Conservation (phyloP, 106 monocot species). For the Dendrobium chrysotoxum region DNA sequence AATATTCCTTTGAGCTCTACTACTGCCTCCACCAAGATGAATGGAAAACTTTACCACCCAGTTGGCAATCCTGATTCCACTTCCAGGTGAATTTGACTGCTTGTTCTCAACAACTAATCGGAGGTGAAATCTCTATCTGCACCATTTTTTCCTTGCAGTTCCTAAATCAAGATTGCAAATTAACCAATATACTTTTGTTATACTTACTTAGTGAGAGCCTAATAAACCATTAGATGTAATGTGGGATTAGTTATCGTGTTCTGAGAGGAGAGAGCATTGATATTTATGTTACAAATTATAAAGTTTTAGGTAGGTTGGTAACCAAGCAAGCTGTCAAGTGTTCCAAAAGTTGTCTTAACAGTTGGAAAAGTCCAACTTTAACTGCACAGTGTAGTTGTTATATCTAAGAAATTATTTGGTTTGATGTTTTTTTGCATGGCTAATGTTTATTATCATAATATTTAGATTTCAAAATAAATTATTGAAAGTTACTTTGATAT, state of each 20-base stretch:
- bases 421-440: not conserved
- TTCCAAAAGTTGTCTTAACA: not conserved
- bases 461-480: too few relatives aligned
- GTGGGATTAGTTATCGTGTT: not conserved
- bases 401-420: not conserved
- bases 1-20: too few relatives aligned
- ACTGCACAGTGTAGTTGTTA: not conserved
- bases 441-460: not conserved
- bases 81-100: not conserved
- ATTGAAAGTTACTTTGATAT: too few relatives aligned
- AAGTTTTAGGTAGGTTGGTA: not conserved
- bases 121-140: not conserved
- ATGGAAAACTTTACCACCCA: too few relatives aligned
- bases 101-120: not conserved
- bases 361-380: not conserved
- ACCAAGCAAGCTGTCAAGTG: not conserved
- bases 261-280: not conserved
- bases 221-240: slow-evolving; percentile 4
- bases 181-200: slow-evolving; percentile 3
- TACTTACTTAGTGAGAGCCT: not conserved
- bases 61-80: not conserved
- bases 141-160: not conserved
- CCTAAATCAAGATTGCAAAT: too few relatives aligned
- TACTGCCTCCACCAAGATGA: too few relatives aligned
- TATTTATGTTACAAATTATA: not conserved